Base-by-base conservation (phyloP, 1,139 yeast species). In the Lodderomyces jiufengensis region DNA sequence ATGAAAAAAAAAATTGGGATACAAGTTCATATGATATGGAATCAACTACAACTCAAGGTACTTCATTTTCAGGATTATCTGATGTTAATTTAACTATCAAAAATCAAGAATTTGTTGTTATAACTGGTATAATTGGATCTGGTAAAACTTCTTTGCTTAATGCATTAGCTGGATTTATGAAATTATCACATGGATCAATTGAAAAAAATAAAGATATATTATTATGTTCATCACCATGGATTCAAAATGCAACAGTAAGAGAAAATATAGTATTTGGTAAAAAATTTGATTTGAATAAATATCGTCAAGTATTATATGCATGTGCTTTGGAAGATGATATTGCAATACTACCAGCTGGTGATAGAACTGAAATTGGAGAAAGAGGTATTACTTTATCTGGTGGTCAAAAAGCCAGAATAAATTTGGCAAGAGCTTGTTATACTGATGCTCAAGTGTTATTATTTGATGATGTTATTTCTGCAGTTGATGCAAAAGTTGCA, bases 231-330 rank as follows among this genome's bases (percentile, higher is more conserved):
- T 47, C 55, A 9, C 70, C 72, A 13, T 68, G 74, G 74, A 66
- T 68, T 37, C 73, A 68, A 51, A 68, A 67, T 44, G 57, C 73
- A n/a, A 63, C 73, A 18, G 63, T 68, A 14, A 54, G 67, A 33
- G 66, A 65, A 27, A 68, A 68, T 47, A 67, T 68, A 27, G 40
- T 57, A 25, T 68, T 68, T 46, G 73, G 73, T 9, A 49, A 53
- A 28, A 52, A 52, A 13, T 64, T 50, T 41, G 67, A 67, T 38
- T 47, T 51, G 1, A 46, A 36, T 0, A 52, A 47, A 32, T 68
- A 68, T 46, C 44, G 49, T 3, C 45, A 50, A 30, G 60, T 65
- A 4, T 37, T 68, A 7, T 42, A 50, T 37, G 68, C 72, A 5
- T 68, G 73, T 54, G 64, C 67, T 20, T 59, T 68, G 39, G 62